Evolutionary conservation across 129 eudicot genomes (phyloP), one percentile per base, ranked within the genome.

Genomic region (Calendula officinalis): DNA sequence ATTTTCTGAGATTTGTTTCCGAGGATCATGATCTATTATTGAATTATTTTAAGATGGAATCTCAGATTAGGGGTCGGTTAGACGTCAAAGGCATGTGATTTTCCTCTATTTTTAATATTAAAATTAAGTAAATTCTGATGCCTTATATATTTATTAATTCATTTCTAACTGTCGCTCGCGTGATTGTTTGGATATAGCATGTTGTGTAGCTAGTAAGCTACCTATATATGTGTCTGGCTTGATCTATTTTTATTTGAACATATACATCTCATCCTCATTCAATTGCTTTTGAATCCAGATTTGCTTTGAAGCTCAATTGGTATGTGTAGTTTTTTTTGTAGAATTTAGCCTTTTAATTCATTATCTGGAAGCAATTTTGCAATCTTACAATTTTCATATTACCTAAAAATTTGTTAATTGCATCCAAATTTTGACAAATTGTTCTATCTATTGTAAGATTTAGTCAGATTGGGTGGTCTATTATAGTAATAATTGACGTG

Each of bases 1-100:
- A 51, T 71, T 27, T 36, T 42, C 47, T 53, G 39, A 54, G 64
- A 35, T 72, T 50, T 72, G 63, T 43, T 74, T 56, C 38, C 48
- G 47, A 7, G 44, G 14, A n/a, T 46, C 2, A 22, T 22, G 30
- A 22, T 45, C 32, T 8, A 27, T 37, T 55, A 38, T 17, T 36
- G 3, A 7, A 40, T 49, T 74, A 16, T 50, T 61, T 58, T 54
- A 72, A 33, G 64, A 22, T 59, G 62, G 69, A 66, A 85, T 85
- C 85, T 75, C 55, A 76, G 87, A 78, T 75, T 81, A 48, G 78
- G 71, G 62, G 78, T 57, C 36, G 60, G 59, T 17, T 76, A 73
- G 74, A 72, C 60, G 44, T 70, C 66, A 52, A 38, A 12, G 65
- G 78, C 94, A 86, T 86, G 88, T 86, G 94, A 63, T 59, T 65